A percentile compares a stretch with the other conserved stretches of the same genome.
phyloP scores from a whole-genome alignment of 164 flowering plant genomes.

The Chloranthus sessilifolius region DNA sequence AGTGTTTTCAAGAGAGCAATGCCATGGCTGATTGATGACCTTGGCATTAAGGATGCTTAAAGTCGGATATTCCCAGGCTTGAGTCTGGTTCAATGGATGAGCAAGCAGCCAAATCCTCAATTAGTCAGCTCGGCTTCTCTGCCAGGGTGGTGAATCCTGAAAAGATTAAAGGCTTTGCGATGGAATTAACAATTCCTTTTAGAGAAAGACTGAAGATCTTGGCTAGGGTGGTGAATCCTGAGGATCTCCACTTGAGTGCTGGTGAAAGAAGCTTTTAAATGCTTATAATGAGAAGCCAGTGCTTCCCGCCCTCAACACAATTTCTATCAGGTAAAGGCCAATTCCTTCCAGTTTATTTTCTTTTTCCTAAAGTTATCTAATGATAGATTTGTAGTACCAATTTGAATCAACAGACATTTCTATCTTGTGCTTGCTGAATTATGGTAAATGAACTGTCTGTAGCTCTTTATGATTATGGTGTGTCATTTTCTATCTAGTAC shows the following conservation, averaged over 20 bases:
- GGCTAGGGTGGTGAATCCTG: conserved; percentile 79
- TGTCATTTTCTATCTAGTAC: too few species aligned
- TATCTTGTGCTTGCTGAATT: too few species aligned
- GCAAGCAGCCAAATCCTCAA: conserved; percentile 82
- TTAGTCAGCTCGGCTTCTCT: conserved; percentile 43
- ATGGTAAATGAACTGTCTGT: too few species aligned
- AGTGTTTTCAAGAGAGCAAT: conserved; percentile 73
- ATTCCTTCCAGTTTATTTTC: too few species aligned
- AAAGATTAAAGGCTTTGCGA: conserved; percentile 71
- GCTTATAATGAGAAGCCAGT: conserved; percentile 94
- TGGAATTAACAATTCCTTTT: conserved; percentile 58
- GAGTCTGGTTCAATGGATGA: conserved; percentile 97
- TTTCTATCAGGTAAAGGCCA: conserved; percentile 68
- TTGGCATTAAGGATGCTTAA: conserved; percentile 67
- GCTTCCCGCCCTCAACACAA: conserved; percentile 91
- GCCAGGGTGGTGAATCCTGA: conserved; percentile 71
- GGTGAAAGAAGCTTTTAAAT: conserved; percentile 68
- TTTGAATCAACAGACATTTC: too few species aligned
- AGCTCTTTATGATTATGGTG: too few species aligned
- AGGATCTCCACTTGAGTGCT: conserved; percentile 61
- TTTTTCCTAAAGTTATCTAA: too few species aligned
- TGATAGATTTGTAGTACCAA: too few species aligned
- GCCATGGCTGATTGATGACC: conserved; percentile 94
- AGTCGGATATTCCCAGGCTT: conserved; percentile 77
- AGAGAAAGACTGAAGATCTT: conserved; percentile 86